Evolutionary conservation across 2,329 filamentous ascomycete species (phyloP).

Genomic region (Colletotrichum coccodes): DNA sequence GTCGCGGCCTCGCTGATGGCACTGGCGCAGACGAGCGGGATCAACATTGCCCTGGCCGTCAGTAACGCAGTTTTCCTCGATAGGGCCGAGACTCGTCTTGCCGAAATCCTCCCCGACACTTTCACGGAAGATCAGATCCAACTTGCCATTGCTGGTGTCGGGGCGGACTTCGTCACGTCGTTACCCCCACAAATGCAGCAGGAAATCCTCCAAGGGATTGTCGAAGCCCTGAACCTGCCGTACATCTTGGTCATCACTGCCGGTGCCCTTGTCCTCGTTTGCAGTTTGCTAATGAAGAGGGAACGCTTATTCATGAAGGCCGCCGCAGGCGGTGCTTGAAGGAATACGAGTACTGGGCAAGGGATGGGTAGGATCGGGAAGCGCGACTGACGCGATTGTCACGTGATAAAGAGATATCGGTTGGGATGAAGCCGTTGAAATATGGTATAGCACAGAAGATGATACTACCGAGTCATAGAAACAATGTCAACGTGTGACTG

Average conservation of each 20-base stretch:
- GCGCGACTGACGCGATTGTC: too few species aligned
- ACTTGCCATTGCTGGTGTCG: slow-evolving; percentile 37
- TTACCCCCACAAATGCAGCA: slow-evolving; percentile 33
- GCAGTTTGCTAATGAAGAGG: slow-evolving; percentile 27
- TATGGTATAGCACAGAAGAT: too few species aligned
- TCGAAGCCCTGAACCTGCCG: slow-evolving; percentile 33
- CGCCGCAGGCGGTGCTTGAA: slow-evolving; percentile 6
- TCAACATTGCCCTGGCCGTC: slow-evolving; percentile 27
- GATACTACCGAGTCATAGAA: too few species aligned
- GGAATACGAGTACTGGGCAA: neutral
- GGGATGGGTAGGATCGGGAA: too few species aligned
- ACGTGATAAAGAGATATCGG: too few species aligned
- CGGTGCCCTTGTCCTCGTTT: slow-evolving; percentile 45
- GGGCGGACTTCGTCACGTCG: slow-evolving; percentile 17
- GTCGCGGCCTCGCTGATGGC: slow-evolving; percentile 18
- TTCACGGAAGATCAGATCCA: slow-evolving; percentile 36
- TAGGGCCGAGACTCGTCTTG: slow-evolving; percentile 39
- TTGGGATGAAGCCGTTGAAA: too few species aligned
- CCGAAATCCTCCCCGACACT: slow-evolving; percentile 35
- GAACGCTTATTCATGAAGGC: slow-evolving; percentile 26
- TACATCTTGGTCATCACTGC: slow-evolving; percentile 46
- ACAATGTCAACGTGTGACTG: too few species aligned
- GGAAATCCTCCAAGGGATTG: slow-evolving; percentile 38
- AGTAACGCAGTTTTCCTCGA: slow-evolving; percentile 44
- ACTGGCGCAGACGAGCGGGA: slow-evolving; percentile 24